phyloP scores from a whole-genome alignment of 768 basidiomycete genomes.

The Tephrocybe sp. region DNA sequence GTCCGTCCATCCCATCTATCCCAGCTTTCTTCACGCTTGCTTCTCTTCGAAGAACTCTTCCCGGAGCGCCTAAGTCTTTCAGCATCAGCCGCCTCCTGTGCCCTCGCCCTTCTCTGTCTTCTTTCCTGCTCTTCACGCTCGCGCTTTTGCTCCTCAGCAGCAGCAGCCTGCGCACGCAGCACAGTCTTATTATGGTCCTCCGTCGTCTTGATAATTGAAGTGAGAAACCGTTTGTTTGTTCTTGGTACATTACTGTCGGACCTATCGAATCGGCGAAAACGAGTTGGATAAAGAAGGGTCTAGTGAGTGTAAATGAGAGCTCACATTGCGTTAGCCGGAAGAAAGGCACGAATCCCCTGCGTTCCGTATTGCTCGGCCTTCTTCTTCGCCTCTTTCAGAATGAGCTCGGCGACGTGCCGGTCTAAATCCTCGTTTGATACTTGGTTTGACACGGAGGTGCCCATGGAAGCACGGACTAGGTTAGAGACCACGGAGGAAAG shows the following conservation, averaged over 20 bases:
- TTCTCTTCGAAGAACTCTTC: slow-evolving; percentile 24
- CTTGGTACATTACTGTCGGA: slow-evolving; percentile 72
- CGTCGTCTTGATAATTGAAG: slow-evolving; percentile 86
- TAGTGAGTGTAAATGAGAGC: slow-evolving; percentile 13
- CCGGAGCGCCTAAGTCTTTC: slow-evolving; percentile 47
- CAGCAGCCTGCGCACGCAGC: slow-evolving; percentile 65
- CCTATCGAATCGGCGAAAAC: slow-evolving; percentile 31
- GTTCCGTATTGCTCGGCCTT: slow-evolving; percentile 79
- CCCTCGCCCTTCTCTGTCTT: slow-evolving; percentile 58
- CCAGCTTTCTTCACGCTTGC: slow-evolving; percentile 35
- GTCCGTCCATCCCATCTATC: slow-evolving; percentile 56
- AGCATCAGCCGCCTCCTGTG: slow-evolving; percentile 74
- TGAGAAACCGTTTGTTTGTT: slow-evolving; percentile 79
- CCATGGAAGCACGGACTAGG: slow-evolving; percentile 78
- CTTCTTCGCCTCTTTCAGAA: slow-evolving; percentile 90
- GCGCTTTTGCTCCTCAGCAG: slow-evolving; percentile 69
- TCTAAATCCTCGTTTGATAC: slow-evolving; percentile 87
- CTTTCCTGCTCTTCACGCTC: slow-evolving; percentile 67
- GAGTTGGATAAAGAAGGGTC: not conserved
- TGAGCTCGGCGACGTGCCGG: slow-evolving; percentile 85
- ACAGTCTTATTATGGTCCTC: slow-evolving; percentile 95
- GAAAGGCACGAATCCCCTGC: slow-evolving; percentile 77
- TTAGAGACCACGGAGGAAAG: slow-evolving; percentile 77
- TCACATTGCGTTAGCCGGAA: slow-evolving; percentile 51
- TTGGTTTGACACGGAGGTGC: slow-evolving; percentile 51